These are phyloP conservation scores for Phytopythium montanum DNA, from an alignment of 352 stramenopile species.

Conservation along the genomic window DNA sequence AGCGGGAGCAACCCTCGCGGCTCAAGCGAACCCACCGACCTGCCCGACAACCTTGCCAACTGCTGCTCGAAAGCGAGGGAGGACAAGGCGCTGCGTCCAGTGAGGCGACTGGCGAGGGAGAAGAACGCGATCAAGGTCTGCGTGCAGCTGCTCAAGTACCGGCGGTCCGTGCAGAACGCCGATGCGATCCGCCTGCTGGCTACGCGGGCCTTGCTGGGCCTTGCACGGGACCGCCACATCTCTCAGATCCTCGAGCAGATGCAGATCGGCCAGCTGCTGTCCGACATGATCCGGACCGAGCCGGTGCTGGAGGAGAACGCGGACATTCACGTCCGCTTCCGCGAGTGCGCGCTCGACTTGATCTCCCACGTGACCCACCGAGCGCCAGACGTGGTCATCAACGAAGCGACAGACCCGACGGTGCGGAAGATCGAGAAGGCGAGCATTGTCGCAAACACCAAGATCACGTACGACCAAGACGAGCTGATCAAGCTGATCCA, in stretches of 20 bases:
- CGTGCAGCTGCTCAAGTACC: slow-evolving; percentile 84
- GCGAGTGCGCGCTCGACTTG: slow-evolving; percentile 81
- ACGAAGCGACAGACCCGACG: slow-evolving; percentile 84
- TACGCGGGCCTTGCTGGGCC: slow-evolving; percentile 72
- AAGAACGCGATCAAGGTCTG: slow-evolving; percentile 88
- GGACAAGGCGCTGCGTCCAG: slow-evolving; percentile 60
- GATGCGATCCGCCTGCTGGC: slow-evolving; percentile 82
- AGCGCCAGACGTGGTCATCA: slow-evolving; percentile 78
- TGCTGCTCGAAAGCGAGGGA: slow-evolving; percentile 63
- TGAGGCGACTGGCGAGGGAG: slow-evolving; percentile 70
- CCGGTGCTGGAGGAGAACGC: slow-evolving; percentile 84
- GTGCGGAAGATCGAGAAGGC: slow-evolving; percentile 88
- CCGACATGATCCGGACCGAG: slow-evolving; percentile 83
- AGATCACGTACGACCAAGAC: slow-evolving; percentile 82
- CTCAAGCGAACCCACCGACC: background rate
- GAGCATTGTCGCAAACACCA: slow-evolving; percentile 85
- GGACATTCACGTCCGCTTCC: slow-evolving; percentile 84
- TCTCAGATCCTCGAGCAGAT: slow-evolving; percentile 90
- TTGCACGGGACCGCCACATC: slow-evolving; percentile 86
- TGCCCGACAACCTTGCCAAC: slow-evolving; percentile 18
- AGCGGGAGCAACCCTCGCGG: background rate
- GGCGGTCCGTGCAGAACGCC: slow-evolving; percentile 81
- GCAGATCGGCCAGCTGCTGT: slow-evolving; percentile 82
- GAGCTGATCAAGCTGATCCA: slow-evolving; percentile 83
- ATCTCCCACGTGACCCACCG: slow-evolving; percentile 86